phyloP scores from a whole-genome alignment of 2,329 filamentous ascomycete species.

The Bipolaris bicolor region DNA sequence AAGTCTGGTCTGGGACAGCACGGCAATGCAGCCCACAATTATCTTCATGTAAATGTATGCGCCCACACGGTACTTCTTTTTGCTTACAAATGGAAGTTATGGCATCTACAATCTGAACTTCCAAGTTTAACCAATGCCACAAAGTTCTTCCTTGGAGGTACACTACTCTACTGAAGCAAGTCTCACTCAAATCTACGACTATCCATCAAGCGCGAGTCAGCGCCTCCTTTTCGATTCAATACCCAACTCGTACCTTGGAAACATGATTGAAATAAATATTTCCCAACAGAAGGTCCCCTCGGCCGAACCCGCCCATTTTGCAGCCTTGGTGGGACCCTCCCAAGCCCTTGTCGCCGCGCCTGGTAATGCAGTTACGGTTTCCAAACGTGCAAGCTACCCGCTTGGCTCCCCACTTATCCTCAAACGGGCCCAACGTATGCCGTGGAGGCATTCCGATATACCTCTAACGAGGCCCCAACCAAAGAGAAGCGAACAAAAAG shows the following conservation, averaged over 20 bases:
- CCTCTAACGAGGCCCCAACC: background rate
- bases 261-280: background rate
- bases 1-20: background rate
- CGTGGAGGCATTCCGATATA: constrained; percentile 10
- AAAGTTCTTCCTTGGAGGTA: background rate
- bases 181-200: background rate
- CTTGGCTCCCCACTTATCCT: constrained; percentile 29
- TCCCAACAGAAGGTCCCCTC: background rate
- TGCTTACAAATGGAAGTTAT: background rate
- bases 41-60: background rate
- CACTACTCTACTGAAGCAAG: background rate
- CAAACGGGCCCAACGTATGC: constrained; percentile 29
- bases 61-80: background rate
- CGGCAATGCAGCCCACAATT: background rate
- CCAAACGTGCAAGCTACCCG: constrained; percentile 23
- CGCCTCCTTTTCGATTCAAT: background rate
- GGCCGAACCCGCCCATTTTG: background rate
- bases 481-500: too few relatives aligned
- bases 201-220: background rate
- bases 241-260: too few relatives aligned
- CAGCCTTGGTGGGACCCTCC: background rate
- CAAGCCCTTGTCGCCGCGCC: constrained; percentile 3
- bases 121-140: background rate
- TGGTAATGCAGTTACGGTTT: constrained; percentile 35
- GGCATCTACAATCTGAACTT: background rate